These are phyloP conservation scores for Jatropha curcas DNA, from an alignment of 345 rosid genomes.

Conservation along the genomic window DNA sequence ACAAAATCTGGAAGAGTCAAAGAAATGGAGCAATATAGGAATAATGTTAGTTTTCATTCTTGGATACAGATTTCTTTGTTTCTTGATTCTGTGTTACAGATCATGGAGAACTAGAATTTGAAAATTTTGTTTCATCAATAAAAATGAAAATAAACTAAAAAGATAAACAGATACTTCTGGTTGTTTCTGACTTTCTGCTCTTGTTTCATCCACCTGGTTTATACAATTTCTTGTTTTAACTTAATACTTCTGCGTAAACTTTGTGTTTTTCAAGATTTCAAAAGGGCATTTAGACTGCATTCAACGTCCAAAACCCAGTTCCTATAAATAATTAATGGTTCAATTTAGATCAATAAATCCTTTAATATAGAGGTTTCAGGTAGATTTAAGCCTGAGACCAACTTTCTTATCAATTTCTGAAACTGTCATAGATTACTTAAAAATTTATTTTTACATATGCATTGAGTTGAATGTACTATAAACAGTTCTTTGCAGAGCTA, in stretches of 20 bases:
- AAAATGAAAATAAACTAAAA: not conserved
- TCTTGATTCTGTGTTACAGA: conserved; percentile 30
- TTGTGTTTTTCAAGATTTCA: not conserved
- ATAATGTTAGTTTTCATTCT: conserved; percentile 34
- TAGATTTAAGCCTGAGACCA: not conserved
- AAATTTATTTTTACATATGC: not conserved
- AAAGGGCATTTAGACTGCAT: not conserved
- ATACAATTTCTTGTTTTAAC: not conserved
- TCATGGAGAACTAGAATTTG: conserved; percentile 21
- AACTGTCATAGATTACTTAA: not conserved
- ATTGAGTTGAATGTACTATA: not conserved
- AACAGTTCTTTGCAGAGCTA: not conserved
- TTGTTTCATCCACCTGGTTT: conserved; percentile 1
- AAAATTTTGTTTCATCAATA: conserved; percentile 6
- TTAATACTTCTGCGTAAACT: not conserved
- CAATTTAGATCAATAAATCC: not conserved
- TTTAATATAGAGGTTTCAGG: not conserved
- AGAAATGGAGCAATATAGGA: conserved; percentile 32
- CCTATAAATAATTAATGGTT: not conserved
- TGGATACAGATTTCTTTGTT: conserved; percentile 30
- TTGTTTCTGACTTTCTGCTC: conserved; percentile 12
- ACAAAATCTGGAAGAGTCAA: conserved; percentile 30
- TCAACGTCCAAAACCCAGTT: not conserved
- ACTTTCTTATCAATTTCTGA: not conserved
- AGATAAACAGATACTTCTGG: not conserved